Evolutionary conservation across 208 protist species (phyloP).

Genomic region (Crithidia expoeki): DNA sequence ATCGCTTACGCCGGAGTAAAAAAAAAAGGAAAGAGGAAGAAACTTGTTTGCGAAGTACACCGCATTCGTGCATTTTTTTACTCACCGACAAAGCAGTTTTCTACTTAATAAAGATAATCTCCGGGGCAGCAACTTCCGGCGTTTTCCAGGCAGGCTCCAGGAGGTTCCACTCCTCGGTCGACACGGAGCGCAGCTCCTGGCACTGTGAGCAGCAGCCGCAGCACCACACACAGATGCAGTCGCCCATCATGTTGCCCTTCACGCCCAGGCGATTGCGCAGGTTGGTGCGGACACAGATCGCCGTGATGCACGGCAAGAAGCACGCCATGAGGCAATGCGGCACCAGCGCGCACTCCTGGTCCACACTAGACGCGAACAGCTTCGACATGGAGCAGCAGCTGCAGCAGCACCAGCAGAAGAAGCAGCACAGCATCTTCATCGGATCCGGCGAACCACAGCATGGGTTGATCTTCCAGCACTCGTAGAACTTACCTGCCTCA

Average conservation of each 20-base stretch:
- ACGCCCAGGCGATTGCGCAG: conserved; percentile 53
- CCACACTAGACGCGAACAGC: conserved; percentile 56
- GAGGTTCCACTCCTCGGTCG: conserved; percentile 48
- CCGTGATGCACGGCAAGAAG: conserved; percentile 40
- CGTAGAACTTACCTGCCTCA: conserved; percentile 60
- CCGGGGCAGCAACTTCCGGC: conserved; percentile 24
- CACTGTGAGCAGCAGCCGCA: conserved; percentile 60
- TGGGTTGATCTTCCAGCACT: conserved; percentile 62
- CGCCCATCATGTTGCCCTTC: conserved; percentile 60
- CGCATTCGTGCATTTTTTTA: neutral
- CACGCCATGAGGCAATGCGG: conserved; percentile 55
- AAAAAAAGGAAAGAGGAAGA: no score
- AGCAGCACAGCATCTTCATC: conserved; percentile 41
- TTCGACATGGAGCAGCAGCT: conserved; percentile 52
- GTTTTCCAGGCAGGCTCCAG: conserved; percentile 35
- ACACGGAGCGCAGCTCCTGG: conserved; percentile 58
- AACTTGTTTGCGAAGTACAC: no score
- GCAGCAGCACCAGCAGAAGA: conserved; percentile 52
- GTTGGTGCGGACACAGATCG: conserved; percentile 58
- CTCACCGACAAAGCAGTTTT: neutral
- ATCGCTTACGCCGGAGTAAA: no score
- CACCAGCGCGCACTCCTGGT: conserved; percentile 55
- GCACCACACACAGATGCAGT: conserved; percentile 62
- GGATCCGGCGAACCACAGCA: conserved; percentile 64
- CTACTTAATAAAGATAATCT: conserved; percentile 43